Percentiles rank a stretch among this genome's conserved stretches.
Conservation (phyloP, 2,329 filamentous ascomycete genomes). For the Cladosporium oxysporum region DNA sequence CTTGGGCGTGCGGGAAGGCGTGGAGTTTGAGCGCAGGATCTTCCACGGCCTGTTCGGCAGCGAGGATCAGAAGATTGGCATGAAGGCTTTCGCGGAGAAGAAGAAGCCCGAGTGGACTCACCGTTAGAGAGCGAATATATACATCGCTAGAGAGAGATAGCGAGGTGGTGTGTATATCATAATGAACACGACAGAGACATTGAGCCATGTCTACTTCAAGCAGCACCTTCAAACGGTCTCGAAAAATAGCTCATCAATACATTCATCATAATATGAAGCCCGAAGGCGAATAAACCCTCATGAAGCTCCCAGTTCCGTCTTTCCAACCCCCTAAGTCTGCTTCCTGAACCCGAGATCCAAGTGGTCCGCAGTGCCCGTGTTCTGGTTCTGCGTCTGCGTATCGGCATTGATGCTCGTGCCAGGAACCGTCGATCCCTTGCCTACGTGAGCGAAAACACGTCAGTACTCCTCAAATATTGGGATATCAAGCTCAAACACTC, state of each 20-base stretch:
- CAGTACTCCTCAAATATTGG: neutral
- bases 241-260: slow-evolving; percentile 1
- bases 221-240: neutral
- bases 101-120: slow-evolving; percentile 88
- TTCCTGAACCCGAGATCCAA: slow-evolving; percentile 33
- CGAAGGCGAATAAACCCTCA: neutral
- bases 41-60: slow-evolving; percentile 94
- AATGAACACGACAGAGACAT: neutral
- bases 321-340: slow-evolving; percentile 14
- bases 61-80: slow-evolving; percentile 89
- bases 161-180: neutral
- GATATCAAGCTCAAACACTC: neutral
- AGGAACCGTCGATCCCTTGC: slow-evolving; percentile 28
- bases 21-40: slow-evolving; percentile 90
- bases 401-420: slow-evolving; percentile 30
- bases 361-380: slow-evolving; percentile 35
- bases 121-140: slow-evolving; percentile 54
- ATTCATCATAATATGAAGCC: neutral
- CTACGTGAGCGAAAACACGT: neutral
- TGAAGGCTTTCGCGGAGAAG: slow-evolving; percentile 96
- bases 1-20: slow-evolving; percentile 78
- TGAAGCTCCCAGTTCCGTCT: neutral
- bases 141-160: neutral
- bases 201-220: neutral
- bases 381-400: slow-evolving; percentile 33